Base-by-base conservation (phyloP, 176 grass and related monocot genomes). In the Oryza glumipatula region DNA sequence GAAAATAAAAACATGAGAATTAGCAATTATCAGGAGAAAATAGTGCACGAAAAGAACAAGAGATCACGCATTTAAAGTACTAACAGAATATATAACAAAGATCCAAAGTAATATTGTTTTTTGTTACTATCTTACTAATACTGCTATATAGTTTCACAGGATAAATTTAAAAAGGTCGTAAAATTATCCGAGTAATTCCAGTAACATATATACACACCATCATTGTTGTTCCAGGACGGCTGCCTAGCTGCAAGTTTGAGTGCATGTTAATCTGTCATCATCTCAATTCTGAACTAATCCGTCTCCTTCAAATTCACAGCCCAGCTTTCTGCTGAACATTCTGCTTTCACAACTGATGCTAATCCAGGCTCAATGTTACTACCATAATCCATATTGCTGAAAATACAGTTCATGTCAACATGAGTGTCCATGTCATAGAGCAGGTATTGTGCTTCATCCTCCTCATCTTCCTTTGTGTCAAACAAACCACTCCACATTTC, bases 231-330 rank as follows among this genome's bases (percentile, higher is more conserved):
- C 52, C 73, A 28, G 30, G 46, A 17, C 14, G 83, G 1, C 43
- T 66, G 74, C 32, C 73, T 49, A 58, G 54, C 16, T 58, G 44
- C 26, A 17, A 36, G 64, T 48, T 9, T 73, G 73, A 21, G 73
- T 46, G 46, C 38, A 44, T 11, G 49, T 17, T 51, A 51, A 52
- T 52, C 49, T 52, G 73, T 65, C 73, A 92, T 73, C 88, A 92
- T 87, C 89, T 92, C 90, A 13, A 84, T 38, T 51, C 89, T 86
- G 78, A 91, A 86, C 69, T 93, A 90, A 77, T 91, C 78, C 39
- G 8, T 41, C 54, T 21, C 7, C 80, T 95, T 90, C 73, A 93
- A 74, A 19, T 61, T 49, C 28, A 78, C 0, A 5, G 69, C 44
- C 5, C 79, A 45, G 15, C 63, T 51, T 44, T 83, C 48, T 56